Conservation (phyloP, 371 early-diverging fungal genomes). For the Blastocladiella emersonii region DNA sequence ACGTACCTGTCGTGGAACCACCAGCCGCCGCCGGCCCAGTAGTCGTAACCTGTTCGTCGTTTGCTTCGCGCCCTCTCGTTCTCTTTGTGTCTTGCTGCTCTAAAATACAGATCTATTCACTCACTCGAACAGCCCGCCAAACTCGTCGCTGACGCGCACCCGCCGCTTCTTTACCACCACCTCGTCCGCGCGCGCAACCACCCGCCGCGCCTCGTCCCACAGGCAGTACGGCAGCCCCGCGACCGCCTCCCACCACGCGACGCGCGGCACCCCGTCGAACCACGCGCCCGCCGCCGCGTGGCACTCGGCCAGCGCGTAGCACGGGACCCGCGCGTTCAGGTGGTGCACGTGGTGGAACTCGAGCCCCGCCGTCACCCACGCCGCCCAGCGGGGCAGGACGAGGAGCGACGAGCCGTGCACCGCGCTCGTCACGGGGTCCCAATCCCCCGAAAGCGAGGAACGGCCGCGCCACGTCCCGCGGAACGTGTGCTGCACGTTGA, state of each 20-base stretch:
- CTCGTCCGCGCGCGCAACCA: not conserved
- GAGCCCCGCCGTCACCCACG: not conserved
- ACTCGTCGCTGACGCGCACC: no score
- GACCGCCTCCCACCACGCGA: not conserved
- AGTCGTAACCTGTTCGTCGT: no score
- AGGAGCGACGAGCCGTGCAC: not conserved
- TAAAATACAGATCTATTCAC: no score
- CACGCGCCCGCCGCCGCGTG: not conserved
- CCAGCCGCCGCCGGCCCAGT: slow-evolving; percentile 20
- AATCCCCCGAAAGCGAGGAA: not conserved
- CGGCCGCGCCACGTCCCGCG: no score
- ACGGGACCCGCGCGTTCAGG: not conserved
- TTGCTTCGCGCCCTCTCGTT: no score
- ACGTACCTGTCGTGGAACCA: slow-evolving; percentile 91
- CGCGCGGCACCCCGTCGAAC: not conserved
- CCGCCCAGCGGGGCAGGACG: not conserved
- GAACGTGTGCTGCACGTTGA: slow-evolving; percentile 5
- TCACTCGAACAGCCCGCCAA: no score
- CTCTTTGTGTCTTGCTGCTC: no score
- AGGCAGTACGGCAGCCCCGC: not conserved
- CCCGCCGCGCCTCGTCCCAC: not conserved
- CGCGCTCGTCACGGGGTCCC: not conserved
- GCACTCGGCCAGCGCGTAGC: not conserved
- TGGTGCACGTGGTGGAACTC: slow-evolving; percentile 1
- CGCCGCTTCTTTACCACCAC: no score